These are phyloP conservation scores for Vitis cinerea DNA, from an alignment of 164 flowering plant genomes.

Conservation along the genomic window DNA sequence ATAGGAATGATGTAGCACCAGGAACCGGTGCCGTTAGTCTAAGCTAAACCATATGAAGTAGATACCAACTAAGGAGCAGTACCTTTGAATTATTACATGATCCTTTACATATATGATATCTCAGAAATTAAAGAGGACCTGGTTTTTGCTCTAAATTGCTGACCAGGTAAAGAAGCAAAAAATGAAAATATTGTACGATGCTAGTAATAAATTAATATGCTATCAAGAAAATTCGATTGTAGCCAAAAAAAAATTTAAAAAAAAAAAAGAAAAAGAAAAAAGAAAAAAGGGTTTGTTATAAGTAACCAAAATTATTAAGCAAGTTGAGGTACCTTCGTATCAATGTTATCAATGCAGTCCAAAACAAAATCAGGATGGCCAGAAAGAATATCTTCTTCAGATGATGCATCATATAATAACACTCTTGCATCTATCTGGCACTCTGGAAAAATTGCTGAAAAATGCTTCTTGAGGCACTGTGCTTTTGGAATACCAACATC, in stretches of 20 bases:
- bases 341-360: constrained; percentile 98
- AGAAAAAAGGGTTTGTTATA: not conserved
- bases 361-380: constrained; percentile 95
- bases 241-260: not conserved
- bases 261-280: too few relatives aligned
- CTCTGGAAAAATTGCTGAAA: constrained; percentile 83
- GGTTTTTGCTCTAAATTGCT: not conserved
- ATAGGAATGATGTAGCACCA: not conserved
- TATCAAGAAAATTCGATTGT: not conserved
- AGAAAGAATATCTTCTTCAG: constrained; percentile 91
- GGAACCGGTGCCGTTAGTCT: too few relatives aligned
- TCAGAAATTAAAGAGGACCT: not conserved
- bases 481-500: constrained; percentile 99
- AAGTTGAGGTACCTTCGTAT: constrained; percentile 69
- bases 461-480: constrained; percentile 88
- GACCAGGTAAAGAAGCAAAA: not conserved
- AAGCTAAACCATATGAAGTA: not conserved
- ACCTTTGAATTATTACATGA: not conserved
- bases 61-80: not conserved
- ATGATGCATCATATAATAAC: constrained; percentile 72
- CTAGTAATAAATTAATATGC: not conserved
- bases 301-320: not conserved
- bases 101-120: not conserved
- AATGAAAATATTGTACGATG: not conserved
- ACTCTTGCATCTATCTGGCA: constrained; percentile 83